Evolutionary conservation across 768 basidiomycete genomes (phyloP), one percentile per base, ranked within the genome.

Genomic region (Mycena galopus): DNA sequence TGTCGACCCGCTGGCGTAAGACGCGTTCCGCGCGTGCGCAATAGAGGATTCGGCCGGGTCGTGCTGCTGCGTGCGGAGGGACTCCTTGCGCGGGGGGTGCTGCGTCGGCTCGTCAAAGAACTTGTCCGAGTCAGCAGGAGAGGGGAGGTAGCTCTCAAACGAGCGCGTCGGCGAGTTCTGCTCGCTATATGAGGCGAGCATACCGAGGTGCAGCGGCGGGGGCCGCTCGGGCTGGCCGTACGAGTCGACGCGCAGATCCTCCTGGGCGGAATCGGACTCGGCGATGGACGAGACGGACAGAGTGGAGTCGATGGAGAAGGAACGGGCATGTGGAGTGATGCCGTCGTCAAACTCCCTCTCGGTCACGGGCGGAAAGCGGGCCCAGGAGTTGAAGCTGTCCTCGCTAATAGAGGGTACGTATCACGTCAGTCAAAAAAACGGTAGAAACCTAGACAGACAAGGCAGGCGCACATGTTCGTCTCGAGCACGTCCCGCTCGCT

Each of bases 251-350:
- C 67, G 56, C 23, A 72, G 68, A 35, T 81, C 62, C 53, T 81
- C 78, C 76, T 78, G 84, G 57, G 79, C 75, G 27, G 85, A 81
- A 72, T 84, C 86, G 27, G 80, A 82, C 76, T 74, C 78, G 64
- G 70, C 69, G 39, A 85, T 79, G 35, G 90, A 88, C 60, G 88
- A 89, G 17, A 85, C 79, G 4, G 90, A 90, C 35, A 83, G 79
- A 51, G 86, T 88, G 14, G 92, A 91, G 71, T 92, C 92, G 21
- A 87, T 77, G 25, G 93, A 94, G 71, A 90, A 87, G 6, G 89
- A 89, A 19, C 90, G 87, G 19, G 85, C 84, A 78, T 93, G 91
- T 9, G 88, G 86, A 14, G 84, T 84, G 53, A 84, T 79, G 14
- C 82, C 84, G 16, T 78, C 77, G 30, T 84, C 83, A 44, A 78